These are phyloP conservation scores for Geranium brycei DNA, from an alignment of 345 rosid species.

Conservation along the genomic window DNA sequence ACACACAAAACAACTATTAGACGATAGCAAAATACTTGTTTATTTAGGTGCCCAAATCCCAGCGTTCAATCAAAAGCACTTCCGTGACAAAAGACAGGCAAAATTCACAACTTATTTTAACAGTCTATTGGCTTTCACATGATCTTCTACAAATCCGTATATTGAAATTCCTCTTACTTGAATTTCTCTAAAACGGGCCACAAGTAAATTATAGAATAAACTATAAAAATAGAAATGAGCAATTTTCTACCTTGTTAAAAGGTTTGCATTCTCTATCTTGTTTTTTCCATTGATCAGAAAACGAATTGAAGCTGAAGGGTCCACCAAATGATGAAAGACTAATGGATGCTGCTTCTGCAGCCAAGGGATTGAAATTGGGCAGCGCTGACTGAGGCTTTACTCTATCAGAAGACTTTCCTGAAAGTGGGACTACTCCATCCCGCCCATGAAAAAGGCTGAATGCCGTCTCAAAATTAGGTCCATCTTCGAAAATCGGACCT, in stretches of 20 bases:
- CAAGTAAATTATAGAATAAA: neutral
- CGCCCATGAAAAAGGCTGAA: constrained; percentile 87
- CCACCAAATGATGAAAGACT: constrained; percentile 94
- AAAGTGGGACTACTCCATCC: constrained; percentile 94
- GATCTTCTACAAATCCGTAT: neutral
- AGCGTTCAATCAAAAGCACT: no score
- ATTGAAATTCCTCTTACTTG: neutral
- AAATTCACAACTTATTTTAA: no score
- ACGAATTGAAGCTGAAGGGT: constrained; percentile 77
- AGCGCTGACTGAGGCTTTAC: constrained; percentile 10
- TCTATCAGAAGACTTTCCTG: constrained; percentile 24
- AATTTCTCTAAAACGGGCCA: neutral
- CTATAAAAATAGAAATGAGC: neutral
- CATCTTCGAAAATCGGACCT: constrained; percentile 98
- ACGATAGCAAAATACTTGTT: no score
- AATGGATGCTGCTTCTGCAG: constrained; percentile 89
- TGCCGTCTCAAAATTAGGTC: constrained; percentile 83
- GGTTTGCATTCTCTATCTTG: constrained; percentile 35
- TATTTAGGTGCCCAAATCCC: no score
- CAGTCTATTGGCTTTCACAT: neutral
- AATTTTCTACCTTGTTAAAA: constrained; percentile 48
- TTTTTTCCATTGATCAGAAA: constrained; percentile 43
- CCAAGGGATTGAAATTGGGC: constrained; percentile 71
- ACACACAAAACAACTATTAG: no score
- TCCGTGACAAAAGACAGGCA: no score